Evolutionary conservation across 345 rosid genomes (phyloP).

Genomic region (Gynandropsis gynandra): DNA sequence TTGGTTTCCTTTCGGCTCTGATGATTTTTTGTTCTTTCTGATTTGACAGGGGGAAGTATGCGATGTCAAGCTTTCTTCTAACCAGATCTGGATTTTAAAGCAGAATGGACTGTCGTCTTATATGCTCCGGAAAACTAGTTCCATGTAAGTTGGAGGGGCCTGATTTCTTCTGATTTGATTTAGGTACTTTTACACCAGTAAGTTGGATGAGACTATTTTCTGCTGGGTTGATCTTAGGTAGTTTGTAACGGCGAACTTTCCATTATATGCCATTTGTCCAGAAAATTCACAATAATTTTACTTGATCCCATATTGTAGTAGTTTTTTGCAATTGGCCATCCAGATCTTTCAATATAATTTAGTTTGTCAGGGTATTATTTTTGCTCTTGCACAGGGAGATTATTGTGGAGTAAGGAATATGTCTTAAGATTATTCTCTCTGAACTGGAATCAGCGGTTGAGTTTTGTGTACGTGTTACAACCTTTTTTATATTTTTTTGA

Average conservation of each 20-base stretch:
- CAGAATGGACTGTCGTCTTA: conserved; percentile 51
- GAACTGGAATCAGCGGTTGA: no score
- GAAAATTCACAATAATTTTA: conserved; percentile 8
- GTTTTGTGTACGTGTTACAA: no score
- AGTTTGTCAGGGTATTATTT: no score
- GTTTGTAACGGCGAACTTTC: background rate
- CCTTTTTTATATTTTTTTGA: no score
- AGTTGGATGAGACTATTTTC: no score
- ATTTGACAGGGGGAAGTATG: conserved; percentile 54
- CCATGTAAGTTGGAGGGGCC: conserved; percentile 48
- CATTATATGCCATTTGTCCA: conserved; percentile 4
- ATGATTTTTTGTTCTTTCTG: conserved; percentile 13
- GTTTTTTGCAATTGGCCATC: background rate
- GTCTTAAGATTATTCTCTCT: no score
- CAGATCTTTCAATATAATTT: no score
- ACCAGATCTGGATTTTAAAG: conserved; percentile 63
- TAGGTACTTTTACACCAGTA: conserved; percentile 5
- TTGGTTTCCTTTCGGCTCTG: conserved; percentile 9
- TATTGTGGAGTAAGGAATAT: no score
- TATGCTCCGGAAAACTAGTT: conserved; percentile 32
- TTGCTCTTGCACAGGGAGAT: no score
- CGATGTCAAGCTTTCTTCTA: conserved; percentile 66
- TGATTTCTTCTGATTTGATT: conserved; percentile 14
- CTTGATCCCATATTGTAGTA: background rate
- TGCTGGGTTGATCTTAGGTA: no score